These are phyloP conservation scores for Xanthoconium stramineum DNA, from an alignment of 768 basidiomycete species.

Conservation along the genomic window DNA sequence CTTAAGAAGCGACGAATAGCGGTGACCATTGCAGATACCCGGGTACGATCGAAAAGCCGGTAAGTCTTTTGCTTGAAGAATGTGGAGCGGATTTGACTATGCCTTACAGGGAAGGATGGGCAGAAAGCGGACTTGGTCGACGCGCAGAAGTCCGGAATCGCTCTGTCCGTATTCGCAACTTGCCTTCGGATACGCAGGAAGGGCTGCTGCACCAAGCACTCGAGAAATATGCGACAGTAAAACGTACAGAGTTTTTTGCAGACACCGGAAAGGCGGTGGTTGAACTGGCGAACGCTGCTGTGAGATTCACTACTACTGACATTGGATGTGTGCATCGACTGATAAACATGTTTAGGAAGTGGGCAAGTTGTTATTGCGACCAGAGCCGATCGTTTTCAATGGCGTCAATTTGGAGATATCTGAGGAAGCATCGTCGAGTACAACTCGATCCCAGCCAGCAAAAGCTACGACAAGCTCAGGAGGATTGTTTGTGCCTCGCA, in stretches of 20 bases:
- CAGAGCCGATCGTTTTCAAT: slow-evolving; percentile 70
- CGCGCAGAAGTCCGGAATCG: slow-evolving; percentile 59
- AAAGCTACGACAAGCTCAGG: slow-evolving; percentile 39
- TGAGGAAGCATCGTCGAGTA: slow-evolving; percentile 46
- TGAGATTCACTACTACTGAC: slow-evolving; percentile 31
- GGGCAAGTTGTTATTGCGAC: slow-evolving; percentile 68
- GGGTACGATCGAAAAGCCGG: slow-evolving; percentile 54
- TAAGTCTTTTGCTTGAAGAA: slow-evolving; percentile 27
- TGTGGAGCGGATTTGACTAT: background rate
- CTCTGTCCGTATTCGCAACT: slow-evolving; percentile 70
- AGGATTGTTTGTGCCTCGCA: slow-evolving; percentile 66
- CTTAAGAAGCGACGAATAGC: slow-evolving; percentile 88
- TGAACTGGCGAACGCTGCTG: slow-evolving; percentile 64
- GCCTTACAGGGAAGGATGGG: slow-evolving; percentile 34
- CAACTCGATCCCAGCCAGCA: slow-evolving; percentile 25
- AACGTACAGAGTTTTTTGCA: slow-evolving; percentile 71
- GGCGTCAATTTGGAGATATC: slow-evolving; percentile 56
- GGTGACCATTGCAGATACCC: slow-evolving; percentile 81
- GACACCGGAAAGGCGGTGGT: slow-evolving; percentile 59
- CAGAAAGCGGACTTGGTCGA: slow-evolving; percentile 58
- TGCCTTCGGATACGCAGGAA: slow-evolving; percentile 81
- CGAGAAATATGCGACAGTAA: slow-evolving; percentile 70
- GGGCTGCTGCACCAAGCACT: slow-evolving; percentile 87
- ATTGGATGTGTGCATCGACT: background rate
- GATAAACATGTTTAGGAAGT: slow-evolving; percentile 57